These are phyloP conservation scores for Prunus mongolica DNA, from an alignment of 306 rosid genomes.

Conservation along the genomic window DNA sequence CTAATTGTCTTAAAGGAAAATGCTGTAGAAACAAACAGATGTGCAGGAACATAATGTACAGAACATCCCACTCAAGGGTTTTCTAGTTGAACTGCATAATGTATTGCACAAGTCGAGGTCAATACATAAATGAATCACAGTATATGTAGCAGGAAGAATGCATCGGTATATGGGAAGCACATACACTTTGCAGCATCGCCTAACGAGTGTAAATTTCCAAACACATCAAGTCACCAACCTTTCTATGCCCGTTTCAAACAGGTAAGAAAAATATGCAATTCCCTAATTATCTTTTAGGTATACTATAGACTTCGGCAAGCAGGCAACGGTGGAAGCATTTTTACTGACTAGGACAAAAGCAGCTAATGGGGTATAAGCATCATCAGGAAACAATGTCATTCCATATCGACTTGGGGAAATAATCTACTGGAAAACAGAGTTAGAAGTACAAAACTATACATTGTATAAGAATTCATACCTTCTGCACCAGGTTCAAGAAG, in stretches of 20 bases:
- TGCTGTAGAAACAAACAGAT: not conserved
- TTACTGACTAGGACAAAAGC: not conserved
- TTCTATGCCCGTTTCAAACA: not conserved
- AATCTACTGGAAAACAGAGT: not conserved
- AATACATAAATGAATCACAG: not conserved
- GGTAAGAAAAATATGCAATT: not conserved
- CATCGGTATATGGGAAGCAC: not conserved
- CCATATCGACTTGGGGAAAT: not conserved
- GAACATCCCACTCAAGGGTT: not conserved
- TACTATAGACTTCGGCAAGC: not conserved
- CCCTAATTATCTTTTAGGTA: not conserved
- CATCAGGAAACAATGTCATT: not conserved
- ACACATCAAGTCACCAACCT: not conserved
- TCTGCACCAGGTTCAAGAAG: conserved; percentile 34
- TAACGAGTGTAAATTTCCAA: not conserved
- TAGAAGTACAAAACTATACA: not conserved
- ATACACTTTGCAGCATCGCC: not conserved
- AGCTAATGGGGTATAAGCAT: not conserved
- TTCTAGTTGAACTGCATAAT: not conserved
- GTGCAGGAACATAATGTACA: not conserved
- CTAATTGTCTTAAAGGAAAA: not conserved
- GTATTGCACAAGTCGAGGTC: not conserved
- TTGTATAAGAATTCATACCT: conserved; percentile 45
- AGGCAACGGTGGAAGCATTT: not conserved
- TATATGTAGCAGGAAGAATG: not conserved